Evolutionary conservation across 129 eudicot genomes (phyloP), one percentile per base, ranked within the genome.

Genomic region (Pseudognaphalium luteoalbum): DNA sequence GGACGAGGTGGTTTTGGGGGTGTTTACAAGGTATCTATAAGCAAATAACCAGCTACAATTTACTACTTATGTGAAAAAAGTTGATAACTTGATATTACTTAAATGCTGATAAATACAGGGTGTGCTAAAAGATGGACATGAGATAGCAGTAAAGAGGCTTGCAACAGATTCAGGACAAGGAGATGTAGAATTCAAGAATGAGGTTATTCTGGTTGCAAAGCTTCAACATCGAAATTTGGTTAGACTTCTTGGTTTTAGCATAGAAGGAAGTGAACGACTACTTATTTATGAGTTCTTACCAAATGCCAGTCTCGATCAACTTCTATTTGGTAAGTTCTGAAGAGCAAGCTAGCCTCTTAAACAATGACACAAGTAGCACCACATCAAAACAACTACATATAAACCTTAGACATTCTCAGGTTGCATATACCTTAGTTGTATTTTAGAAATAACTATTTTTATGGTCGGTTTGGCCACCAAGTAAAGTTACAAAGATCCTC

Each of bases 151-250:
- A 57, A 57, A 57, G 62, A 57, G 62, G 28, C 62, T 57, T 6
- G 62, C 62, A 7, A 57, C 1, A 19, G 62, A 57, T 57, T 57
- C 62, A 0, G 21, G 14, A n/a, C 62, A 57, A 57, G 62, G 62
- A 16, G 62, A 57, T 57, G 5, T 57, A 21, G 62, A 57, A 57
- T 57, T 57, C 12, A 57, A 57, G 14, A 57, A 57, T 57, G 62
- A 56, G 11, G 61, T 56, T 56, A 3, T 56, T 17, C 61, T 56
- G 14, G 61, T 56, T 17, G 61, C 61, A 56, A 56, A 56, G 28
- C 61, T 56, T 56, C 61, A 56, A 56, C 61, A 56, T 56, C 28
- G 61, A 16, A 56, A 56, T 56, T 19, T 56, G 61, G 61, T 56
- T 56, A 56, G 61, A 7, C 11, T 56, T 7, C 61, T 56, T 56